phyloP scores from a whole-genome alignment of 306 rosid species.

The Hylodesmum podocarpum region DNA sequence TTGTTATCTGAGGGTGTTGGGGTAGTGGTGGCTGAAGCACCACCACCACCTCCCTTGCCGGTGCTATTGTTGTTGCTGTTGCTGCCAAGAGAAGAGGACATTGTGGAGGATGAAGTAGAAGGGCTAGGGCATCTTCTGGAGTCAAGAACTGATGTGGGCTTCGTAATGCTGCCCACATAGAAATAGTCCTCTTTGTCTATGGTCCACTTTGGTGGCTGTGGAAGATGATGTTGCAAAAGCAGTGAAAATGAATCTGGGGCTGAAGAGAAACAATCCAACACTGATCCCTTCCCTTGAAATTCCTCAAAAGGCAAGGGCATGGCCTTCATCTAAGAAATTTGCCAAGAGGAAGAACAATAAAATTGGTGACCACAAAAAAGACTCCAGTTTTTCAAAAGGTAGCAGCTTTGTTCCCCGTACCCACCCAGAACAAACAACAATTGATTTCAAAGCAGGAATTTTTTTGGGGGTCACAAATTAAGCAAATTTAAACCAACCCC shows the following conservation, averaged over 20 bases:
- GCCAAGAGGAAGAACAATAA: conserved; percentile 29
- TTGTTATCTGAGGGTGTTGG: conserved; percentile 40
- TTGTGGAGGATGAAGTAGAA: conserved; percentile 75
- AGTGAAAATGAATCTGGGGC: conserved; percentile 57
- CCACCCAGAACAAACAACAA: conserved; percentile 28
- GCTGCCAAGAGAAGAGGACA: conserved; percentile 83
- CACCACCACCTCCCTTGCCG: background rate
- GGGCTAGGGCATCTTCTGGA: conserved; percentile 86
- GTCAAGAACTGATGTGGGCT: conserved; percentile 96
- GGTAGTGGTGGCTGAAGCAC: conserved; percentile 31
- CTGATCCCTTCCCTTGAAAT: conserved; percentile 94
- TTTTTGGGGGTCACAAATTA: conserved; percentile 21
- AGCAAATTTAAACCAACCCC: background rate
- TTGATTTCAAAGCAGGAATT: conserved; percentile 33
- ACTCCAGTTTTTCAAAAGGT: conserved; percentile 57
- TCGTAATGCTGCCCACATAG: conserved; percentile 89
- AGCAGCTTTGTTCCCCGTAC: conserved; percentile 36
- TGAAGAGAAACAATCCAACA: conserved; percentile 62
- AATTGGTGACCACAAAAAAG: conserved; percentile 41
- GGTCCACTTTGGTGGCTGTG: conserved; percentile 58
- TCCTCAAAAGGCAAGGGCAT: conserved; percentile 95
- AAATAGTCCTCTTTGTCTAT: conserved; percentile 49
- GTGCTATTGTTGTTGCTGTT: too few species aligned
- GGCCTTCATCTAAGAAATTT: conserved; percentile 81
- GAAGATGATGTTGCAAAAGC: conserved; percentile 27